Evolutionary conservation across 1,284 basidiomycete genomes (phyloP).

Genomic region (Tetrapyrgos nigripes): DNA sequence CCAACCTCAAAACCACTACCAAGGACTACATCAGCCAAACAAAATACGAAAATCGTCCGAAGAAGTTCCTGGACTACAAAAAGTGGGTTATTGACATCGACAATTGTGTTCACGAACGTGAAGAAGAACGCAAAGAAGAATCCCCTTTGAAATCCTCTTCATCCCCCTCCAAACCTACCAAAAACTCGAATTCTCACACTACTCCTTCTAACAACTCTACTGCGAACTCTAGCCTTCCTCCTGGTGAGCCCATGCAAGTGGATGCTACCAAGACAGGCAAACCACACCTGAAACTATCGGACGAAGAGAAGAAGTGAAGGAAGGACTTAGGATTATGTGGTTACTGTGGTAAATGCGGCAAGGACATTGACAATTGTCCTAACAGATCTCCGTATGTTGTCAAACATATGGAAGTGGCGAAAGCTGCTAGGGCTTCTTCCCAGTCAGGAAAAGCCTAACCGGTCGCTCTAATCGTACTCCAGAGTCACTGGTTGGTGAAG

Average conservation of each 20-base stretch:
- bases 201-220: background rate
- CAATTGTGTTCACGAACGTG: background rate
- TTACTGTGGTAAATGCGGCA: background rate
- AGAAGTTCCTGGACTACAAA: background rate
- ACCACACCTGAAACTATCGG: background rate
- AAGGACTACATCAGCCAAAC: background rate
- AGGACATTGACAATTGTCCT: background rate
- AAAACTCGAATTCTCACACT: background rate
- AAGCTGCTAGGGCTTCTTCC: background rate
- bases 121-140: background rate
- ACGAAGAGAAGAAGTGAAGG: background rate
- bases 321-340: background rate
- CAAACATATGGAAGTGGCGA: background rate
- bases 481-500: conserved; percentile 8
- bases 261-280: background rate
- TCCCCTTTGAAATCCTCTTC: too few relatives aligned
- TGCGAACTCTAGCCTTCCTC: background rate
- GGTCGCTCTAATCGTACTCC: conserved; percentile 4
- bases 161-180: background rate
- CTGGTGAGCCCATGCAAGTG: background rate
- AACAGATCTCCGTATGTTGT: background rate
- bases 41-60: background rate
- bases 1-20: background rate
- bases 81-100: background rate
- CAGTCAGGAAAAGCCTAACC: conserved; percentile 15